Conservation (phyloP, 768 basidiomycete species). For the Chlorophyllum brunneum region DNA sequence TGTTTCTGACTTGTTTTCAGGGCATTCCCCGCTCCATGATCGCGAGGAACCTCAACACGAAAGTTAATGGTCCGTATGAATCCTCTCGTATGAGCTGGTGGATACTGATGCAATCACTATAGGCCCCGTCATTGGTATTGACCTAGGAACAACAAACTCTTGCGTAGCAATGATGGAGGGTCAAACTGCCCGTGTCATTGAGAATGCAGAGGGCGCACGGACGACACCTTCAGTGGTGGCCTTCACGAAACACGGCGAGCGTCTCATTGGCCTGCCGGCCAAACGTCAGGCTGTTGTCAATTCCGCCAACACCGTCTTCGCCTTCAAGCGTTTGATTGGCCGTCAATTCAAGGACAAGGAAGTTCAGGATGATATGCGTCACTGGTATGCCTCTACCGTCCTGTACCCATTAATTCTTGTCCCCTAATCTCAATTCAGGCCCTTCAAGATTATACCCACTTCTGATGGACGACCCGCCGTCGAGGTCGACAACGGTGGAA, state of each 20-base stretch:
- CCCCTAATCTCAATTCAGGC: constrained; percentile 41
- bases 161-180: constrained; percentile 96
- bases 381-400: constrained; percentile 52
- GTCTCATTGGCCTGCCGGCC: constrained; percentile 92
- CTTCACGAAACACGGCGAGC: constrained; percentile 98
- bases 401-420: neutral
- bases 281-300: constrained; percentile 98
- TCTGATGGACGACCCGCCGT: constrained; percentile 75
- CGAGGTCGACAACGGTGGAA: constrained; percentile 81
- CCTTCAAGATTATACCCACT: constrained; percentile 74
- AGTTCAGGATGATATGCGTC: constrained; percentile 85
- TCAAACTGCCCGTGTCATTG: constrained; percentile 90
- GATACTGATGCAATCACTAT: neutral
- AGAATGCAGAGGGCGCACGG: constrained; percentile 96
- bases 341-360: constrained; percentile 91
- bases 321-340: constrained; percentile 92
- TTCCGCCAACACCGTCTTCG: constrained; percentile 88
- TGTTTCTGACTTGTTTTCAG: constrained; percentile 30
- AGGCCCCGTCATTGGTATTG: constrained; percentile 95
- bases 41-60: constrained; percentile 93
- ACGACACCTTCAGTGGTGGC: constrained; percentile 99
- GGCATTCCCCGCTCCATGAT: constrained; percentile 68
- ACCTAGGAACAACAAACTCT: constrained; percentile 91
- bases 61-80: constrained; percentile 71
- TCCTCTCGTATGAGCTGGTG: constrained; percentile 7